phyloP scores from a whole-genome alignment of 495 filamentous ascomycete genomes.

The Neurospora cerealis region DNA sequence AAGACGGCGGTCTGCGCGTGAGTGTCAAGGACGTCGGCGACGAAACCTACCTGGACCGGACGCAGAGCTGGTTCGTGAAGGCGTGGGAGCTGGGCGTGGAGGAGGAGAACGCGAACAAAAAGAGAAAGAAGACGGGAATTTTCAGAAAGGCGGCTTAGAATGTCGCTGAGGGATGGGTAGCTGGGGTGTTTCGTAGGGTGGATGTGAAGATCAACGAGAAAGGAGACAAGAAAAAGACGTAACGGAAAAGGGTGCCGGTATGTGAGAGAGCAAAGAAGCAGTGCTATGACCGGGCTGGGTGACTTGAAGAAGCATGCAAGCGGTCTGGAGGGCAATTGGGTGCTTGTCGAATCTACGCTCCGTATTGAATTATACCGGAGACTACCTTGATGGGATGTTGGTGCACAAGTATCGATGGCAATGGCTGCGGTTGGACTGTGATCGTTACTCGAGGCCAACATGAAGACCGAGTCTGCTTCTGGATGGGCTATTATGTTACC shows the following conservation, averaged over 20 bases:
- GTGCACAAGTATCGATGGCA: background rate
- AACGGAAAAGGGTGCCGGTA: background rate
- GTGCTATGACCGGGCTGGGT: background rate
- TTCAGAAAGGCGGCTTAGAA: background rate
- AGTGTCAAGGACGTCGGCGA: conserved; percentile 62
- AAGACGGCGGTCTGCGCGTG: conserved; percentile 69
- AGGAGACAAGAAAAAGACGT: background rate
- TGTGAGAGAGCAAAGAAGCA: background rate
- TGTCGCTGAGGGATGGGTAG: background rate
- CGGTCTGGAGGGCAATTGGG: background rate
- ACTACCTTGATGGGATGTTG: background rate
- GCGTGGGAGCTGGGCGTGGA: conserved; percentile 58
- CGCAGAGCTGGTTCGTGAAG: conserved; percentile 73
- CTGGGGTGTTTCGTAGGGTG: background rate
- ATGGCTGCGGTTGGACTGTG: background rate
- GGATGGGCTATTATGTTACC: background rate
- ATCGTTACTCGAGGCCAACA: background rate
- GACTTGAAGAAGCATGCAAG: background rate
- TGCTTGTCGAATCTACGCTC: background rate
- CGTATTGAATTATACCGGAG: background rate
- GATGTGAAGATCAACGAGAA: background rate
- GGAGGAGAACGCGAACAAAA: conserved; percentile 28
- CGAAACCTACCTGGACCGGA: conserved; percentile 74
- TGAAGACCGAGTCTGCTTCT: background rate
- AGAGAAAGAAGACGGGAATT: conserved; percentile 15